A percentile compares a stretch with the other conserved stretches of the same genome.
phyloP scores from a whole-genome alignment of 1,139 yeast genomes.

The Saccharomycopsis hybrid region DNA sequence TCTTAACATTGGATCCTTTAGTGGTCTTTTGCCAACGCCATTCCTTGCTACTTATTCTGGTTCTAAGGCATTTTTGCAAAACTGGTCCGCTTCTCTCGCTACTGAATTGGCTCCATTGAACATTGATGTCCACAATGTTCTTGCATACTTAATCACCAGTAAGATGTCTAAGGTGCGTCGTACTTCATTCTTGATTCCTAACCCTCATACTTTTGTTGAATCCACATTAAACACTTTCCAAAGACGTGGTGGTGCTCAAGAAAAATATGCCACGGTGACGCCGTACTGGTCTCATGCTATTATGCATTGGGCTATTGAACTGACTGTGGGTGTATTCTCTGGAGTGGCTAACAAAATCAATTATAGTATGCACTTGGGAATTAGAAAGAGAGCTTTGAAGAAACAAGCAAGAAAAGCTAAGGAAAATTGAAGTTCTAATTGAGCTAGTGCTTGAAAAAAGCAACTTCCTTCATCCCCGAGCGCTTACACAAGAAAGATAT shows the following conservation, averaged over 20 bases:
- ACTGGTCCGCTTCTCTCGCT: constrained; percentile 88
- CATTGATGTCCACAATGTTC: constrained; percentile 78
- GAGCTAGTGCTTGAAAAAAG: no score
- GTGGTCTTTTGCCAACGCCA: constrained; percentile 91
- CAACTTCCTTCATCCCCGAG: no score
- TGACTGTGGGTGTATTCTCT: constrained; percentile 76
- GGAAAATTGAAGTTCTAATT: not conserved
- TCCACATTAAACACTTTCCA: constrained; percentile 67
- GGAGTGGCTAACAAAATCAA: constrained; percentile 62
- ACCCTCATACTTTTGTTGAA: constrained; percentile 69
- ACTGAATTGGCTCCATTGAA: constrained; percentile 66
- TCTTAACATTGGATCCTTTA: constrained; percentile 94
- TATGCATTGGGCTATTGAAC: constrained; percentile 79
- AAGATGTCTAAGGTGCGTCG: constrained; percentile 92
- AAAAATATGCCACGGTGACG: constrained; percentile 75
- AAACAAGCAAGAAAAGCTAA: constrained; percentile 52
- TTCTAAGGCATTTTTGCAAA: constrained; percentile 89
- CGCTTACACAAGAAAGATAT: no score
- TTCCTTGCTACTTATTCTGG: constrained; percentile 92
- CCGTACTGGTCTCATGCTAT: constrained; percentile 95
- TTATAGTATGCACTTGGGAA: constrained; percentile 68
- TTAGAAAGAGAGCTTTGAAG: constrained; percentile 75
- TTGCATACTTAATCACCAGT: constrained; percentile 90
- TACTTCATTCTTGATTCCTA: constrained; percentile 71
- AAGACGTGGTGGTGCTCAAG: constrained; percentile 88